Evolutionary conservation across 2,329 filamentous ascomycete genomes (phyloP).

Genomic region (Colletotrichum magnum): DNA sequence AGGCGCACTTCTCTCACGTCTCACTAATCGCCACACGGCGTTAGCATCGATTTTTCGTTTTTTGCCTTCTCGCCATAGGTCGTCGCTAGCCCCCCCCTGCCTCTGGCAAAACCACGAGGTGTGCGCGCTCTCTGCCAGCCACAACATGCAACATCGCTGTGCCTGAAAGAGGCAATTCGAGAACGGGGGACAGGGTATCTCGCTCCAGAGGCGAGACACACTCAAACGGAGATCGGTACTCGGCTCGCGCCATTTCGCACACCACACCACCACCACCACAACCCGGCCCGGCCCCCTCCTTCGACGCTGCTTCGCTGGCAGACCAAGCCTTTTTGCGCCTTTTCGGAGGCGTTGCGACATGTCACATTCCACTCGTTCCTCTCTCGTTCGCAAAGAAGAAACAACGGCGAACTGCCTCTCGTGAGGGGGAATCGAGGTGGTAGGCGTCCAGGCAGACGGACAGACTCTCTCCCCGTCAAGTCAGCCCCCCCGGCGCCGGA

Average conservation of each 20-base stretch:
- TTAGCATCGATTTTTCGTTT: neutral
- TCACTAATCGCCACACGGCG: constrained; percentile 28
- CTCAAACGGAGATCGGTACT: constrained; percentile 33
- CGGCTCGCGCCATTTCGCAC: constrained; percentile 27
- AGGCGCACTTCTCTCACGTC: constrained; percentile 7
- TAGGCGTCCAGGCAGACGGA: too few species aligned
- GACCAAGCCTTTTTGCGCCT: constrained; percentile 11
- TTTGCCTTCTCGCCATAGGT: too few species aligned
- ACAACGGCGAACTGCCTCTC: neutral
- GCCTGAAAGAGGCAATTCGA: constrained; percentile 22
- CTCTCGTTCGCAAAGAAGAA: constrained; percentile 18
- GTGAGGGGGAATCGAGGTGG: neutral
- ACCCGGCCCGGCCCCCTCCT: constrained; percentile 18
- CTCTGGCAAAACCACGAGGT: constrained; percentile 17
- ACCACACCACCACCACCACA: constrained; percentile 17
- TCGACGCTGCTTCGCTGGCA: constrained; percentile 35
- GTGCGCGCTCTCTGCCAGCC: constrained; percentile 26
- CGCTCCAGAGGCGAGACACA: constrained; percentile 22
- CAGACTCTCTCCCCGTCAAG: neutral
- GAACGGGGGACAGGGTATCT: neutral
- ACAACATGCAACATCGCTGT: constrained; percentile 14
- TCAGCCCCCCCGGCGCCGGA: constrained; percentile 6
- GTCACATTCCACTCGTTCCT: constrained; percentile 12
- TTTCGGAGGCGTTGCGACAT: constrained; percentile 24
- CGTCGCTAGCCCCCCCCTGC: neutral